phyloP scores from a whole-genome alignment of 768 basidiomycete genomes.

The Gymnopilus dilepis region DNA sequence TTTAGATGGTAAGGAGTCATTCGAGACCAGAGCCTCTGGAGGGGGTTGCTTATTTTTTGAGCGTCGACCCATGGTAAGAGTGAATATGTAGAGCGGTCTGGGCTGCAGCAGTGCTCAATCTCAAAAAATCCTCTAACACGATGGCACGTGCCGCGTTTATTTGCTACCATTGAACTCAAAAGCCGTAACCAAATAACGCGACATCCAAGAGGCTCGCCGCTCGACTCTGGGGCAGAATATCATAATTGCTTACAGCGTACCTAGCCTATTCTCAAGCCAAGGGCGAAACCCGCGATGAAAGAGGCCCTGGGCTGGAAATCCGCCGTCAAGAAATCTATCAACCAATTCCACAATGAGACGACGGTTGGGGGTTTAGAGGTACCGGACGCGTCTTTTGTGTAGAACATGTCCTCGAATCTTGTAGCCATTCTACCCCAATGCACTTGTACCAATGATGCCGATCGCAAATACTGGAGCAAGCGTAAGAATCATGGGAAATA shows the following conservation, averaged over 20 bases:
- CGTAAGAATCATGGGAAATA: not conserved
- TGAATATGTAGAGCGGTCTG: not conserved
- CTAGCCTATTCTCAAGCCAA: constrained; percentile 84
- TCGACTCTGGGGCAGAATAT: too few relatives aligned
- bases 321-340: constrained; percentile 84
- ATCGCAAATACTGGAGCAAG: constrained; percentile 73
- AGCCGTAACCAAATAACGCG: too few relatives aligned
- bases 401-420: constrained; percentile 76
- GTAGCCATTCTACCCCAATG: constrained; percentile 75
- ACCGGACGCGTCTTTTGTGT: constrained; percentile 64
- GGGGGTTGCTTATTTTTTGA: constrained; percentile 84
- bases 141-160: too few relatives aligned
- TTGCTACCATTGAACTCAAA: too few relatives aligned
- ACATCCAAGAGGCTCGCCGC: too few relatives aligned
- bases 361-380: constrained; percentile 65
- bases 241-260: too few relatives aligned
- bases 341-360: constrained; percentile 65
- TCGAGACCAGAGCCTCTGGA: constrained; percentile 61
- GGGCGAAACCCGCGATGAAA: constrained; percentile 80
- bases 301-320: constrained; percentile 93
- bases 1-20: constrained; percentile 49
- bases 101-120: too few relatives aligned
- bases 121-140: too few relatives aligned
- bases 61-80: constrained; percentile 73
- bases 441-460: constrained; percentile 71